Evolutionary conservation across 176 grass and related monocot genomes (phyloP).

Genomic region (Triticum dicoccoides): DNA sequence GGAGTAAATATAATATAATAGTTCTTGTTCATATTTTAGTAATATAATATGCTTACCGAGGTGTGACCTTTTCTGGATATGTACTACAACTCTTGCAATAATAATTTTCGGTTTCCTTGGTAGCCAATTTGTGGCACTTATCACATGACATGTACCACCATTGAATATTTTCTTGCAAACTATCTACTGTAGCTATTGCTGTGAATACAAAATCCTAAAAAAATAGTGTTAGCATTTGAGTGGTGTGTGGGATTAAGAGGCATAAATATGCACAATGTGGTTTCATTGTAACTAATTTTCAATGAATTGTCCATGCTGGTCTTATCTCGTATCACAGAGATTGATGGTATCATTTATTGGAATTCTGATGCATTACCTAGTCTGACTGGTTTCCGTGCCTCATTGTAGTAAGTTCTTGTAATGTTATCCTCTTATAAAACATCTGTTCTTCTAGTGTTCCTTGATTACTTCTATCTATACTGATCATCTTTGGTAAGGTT

Average conservation of each 20-base stretch:
- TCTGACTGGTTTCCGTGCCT: not conserved
- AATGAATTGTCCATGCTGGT: too few relatives aligned
- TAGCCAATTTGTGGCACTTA: too few relatives aligned
- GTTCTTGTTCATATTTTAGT: not conserved
- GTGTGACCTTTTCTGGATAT: not conserved
- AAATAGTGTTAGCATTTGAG: too few relatives aligned
- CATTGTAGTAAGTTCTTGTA: not conserved
- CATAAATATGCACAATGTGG: too few relatives aligned
- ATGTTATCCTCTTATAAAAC: not conserved
- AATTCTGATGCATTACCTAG: not conserved
- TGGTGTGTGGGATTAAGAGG: too few relatives aligned
- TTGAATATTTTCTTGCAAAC: not conserved
- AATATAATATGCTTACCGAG: not conserved
- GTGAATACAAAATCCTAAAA: not conserved
- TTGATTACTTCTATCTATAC: too few relatives aligned
- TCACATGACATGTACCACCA: not conserved
- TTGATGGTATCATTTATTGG: too few relatives aligned
- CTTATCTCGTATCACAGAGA: too few relatives aligned
- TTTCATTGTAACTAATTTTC: too few relatives aligned
- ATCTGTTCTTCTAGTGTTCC: not conserved
- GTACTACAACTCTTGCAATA: not conserved
- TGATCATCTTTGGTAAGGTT: too few relatives aligned
- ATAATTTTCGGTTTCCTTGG: not conserved
- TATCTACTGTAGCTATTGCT: not conserved
- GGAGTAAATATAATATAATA: not conserved